A percentile compares a stretch with the other conserved stretches of the same genome.
These are phyloP conservation scores for Epichloe typhina DNA, from an alignment of 2,329 filamentous ascomycete species.

Conservation along the genomic window DNA sequence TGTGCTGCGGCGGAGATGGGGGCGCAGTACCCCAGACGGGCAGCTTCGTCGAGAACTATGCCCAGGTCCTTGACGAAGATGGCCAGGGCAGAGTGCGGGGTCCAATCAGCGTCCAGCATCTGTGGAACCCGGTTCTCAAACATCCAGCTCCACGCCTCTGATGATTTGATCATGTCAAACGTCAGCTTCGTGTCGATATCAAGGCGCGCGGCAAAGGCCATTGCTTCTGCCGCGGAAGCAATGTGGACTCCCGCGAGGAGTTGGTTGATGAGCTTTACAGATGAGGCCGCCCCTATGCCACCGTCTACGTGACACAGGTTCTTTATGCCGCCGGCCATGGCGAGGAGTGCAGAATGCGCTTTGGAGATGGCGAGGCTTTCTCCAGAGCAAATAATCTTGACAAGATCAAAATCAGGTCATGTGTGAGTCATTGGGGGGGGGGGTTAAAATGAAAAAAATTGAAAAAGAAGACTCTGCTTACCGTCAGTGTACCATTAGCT, in stretches of 20 bases:
- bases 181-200: conserved; percentile 37
- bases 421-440: too few relatives aligned
- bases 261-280: conserved; percentile 46
- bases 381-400: conserved; percentile 22
- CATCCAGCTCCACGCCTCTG: conserved; percentile 24
- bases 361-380: conserved; percentile 10
- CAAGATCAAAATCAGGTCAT: not conserved
- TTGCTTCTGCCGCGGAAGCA: conserved; percentile 39
- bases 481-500: conserved; percentile 22
- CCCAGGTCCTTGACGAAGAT: conserved; percentile 24
- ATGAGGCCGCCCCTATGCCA: conserved; percentile 37
- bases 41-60: conserved; percentile 19
- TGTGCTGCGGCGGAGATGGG: conserved; percentile 19
- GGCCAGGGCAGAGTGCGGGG: conserved; percentile 20
- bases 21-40: conserved; percentile 14
- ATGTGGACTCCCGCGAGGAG: conserved; percentile 47
- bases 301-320: conserved; percentile 35
- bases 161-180: conserved; percentile 31
- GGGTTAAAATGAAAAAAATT: too few relatives aligned
- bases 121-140: conserved; percentile 22
- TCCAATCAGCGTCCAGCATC: conserved; percentile 23
- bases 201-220: conserved; percentile 39
- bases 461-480: conserved; percentile 2
- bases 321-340: conserved; percentile 18
- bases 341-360: conserved; percentile 14